Base-by-base conservation (phyloP, 192 early-diverging fungal genomes). In the Entomortierella parvispora region DNA sequence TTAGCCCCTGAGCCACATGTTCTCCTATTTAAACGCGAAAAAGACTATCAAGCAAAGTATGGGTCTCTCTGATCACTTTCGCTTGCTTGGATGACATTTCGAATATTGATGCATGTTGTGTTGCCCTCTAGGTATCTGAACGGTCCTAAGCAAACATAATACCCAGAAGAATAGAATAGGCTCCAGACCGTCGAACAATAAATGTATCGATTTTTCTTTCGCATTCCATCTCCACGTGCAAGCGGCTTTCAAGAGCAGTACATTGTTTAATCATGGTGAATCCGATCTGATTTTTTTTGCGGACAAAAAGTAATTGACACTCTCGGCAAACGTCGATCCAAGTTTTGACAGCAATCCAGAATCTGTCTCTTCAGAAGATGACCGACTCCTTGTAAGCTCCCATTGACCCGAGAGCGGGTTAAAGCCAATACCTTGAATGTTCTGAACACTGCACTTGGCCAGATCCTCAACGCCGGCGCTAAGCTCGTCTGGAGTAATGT, bases 401-500 rank as follows among this genome's bases (percentile, higher is more conserved):
- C 81, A 75, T 9, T 76, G 62, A 37, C 81, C 84, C 32, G 76
- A 54, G 11, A 90, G 17, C 0, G 90, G 89, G 31, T 89, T 83
- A 50, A 86, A 82, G 8, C 83, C 69, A 31, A 92, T 84, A 0
- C 88, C 90, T 12, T 79, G 69, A 1, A 83, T 79, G 50, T 89
- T 89, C 32, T 87, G 40, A 0, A 82, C 82, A 49, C 81, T 60
- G 50, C 84, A 84, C 32, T 78, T 67, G 3, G 80, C 81, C 14
- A 84, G 64, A 2, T 81, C 78, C 14, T 54, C 18, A 5, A 92
- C 76, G 20, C 88, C 86, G 7, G 67, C 61, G n/a, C 43, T 47
- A 11, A 96, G 63, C 70, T 97, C 95, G 9, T 85, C 75, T 11
- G 93, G 93, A n/a, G 81, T 88, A 46, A 97, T 80, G 69, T 96